phyloP scores from a whole-genome alignment of 306 rosid species.

The Lathyrus aphaca region DNA sequence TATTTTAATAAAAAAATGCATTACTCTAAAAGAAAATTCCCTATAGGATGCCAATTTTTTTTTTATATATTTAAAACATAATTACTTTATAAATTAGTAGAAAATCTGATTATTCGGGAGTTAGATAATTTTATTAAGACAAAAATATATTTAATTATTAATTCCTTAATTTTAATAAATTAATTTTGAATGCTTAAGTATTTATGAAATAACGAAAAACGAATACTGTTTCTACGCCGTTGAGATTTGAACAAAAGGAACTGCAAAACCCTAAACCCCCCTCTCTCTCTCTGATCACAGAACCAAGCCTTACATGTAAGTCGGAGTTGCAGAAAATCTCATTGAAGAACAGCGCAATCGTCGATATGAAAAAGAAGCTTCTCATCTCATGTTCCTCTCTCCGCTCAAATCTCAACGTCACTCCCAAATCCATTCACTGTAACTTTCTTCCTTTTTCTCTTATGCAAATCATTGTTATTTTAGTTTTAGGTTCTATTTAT shows the following conservation, averaged over 20 bases:
- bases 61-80: too few relatives aligned
- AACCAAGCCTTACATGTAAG: constrained; percentile 4
- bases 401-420: constrained; percentile 23
- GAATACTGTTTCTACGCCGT: background rate
- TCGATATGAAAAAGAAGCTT: constrained; percentile 42
- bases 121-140: too few relatives aligned
- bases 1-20: too few relatives aligned
- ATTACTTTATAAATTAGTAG: too few relatives aligned
- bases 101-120: too few relatives aligned
- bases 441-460: constrained; percentile 16
- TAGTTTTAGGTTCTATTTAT: constrained; percentile 6
- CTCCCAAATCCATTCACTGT: constrained; percentile 31
- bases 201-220: background rate
- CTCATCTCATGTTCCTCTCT: constrained; percentile 34
- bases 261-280: constrained; percentile 46
- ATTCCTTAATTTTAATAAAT: too few relatives aligned
- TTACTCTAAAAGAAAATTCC: too few relatives aligned
- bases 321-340: constrained; percentile 14
- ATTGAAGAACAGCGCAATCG: background rate
- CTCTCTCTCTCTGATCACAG: background rate
- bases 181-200: too few relatives aligned
- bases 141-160: too few relatives aligned
- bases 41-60: too few relatives aligned
- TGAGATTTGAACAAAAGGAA: constrained; percentile 20
- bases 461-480: background rate